These are phyloP conservation scores for Bigelowiella natans DNA, from an alignment of 78 protist species.

Conservation along the genomic window DNA sequence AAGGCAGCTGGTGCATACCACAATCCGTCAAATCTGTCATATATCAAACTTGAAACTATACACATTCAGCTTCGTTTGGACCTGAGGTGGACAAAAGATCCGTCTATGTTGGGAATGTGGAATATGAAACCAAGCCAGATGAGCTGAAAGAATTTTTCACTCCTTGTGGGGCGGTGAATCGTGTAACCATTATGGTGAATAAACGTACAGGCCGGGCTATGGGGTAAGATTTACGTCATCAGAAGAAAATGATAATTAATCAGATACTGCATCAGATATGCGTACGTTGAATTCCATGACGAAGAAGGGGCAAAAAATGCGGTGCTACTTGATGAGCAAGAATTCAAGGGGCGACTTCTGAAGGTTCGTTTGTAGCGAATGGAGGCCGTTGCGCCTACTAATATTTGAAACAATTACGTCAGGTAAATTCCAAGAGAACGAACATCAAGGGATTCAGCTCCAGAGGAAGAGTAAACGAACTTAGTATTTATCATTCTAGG, in stretches of 20 bases:
- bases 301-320: not conserved
- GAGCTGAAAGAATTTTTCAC: constrained; percentile 8
- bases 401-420: too few species aligned
- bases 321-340: not conserved
- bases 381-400: too few species aligned
- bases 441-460: too few species aligned
- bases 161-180: constrained; percentile 11
- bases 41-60: not conserved
- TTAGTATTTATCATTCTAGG: too few species aligned
- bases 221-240: not conserved
- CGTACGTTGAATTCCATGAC: not conserved
- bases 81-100: constrained; percentile 4
- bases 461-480: too few species aligned
- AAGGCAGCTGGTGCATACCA: not conserved
- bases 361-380: too few species aligned
- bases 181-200: constrained; percentile 1
- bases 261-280: not conserved
- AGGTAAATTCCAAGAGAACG: too few species aligned
- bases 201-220: not conserved
- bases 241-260: not conserved
- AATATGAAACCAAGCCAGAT: not conserved
- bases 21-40: not conserved
- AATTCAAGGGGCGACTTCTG: constrained; percentile 2
- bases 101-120: constrained; percentile 18
- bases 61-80: too few species aligned